Evolutionary conservation across 1,284 basidiomycete species (phyloP).

Genomic region (Flammula alnicola): DNA sequence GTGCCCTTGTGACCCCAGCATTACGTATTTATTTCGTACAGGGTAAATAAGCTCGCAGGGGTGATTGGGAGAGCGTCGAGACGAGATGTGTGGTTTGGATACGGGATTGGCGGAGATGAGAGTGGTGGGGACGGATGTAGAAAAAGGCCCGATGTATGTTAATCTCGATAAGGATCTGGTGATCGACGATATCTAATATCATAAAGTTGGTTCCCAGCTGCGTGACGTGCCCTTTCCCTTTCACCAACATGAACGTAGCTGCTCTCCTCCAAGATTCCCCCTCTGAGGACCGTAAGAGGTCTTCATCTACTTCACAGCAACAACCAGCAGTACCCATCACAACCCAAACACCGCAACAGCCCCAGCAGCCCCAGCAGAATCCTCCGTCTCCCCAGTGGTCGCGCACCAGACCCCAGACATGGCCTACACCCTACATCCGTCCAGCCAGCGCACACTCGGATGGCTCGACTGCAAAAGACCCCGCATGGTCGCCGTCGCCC

Average conservation of each 20-base stretch:
- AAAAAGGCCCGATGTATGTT: constrained; percentile 7
- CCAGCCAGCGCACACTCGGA: constrained; percentile 12
- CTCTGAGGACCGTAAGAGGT: constrained; percentile 45
- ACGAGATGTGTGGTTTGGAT: no score
- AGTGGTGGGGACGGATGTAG: no score
- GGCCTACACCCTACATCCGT: constrained; percentile 11
- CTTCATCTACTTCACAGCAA: neutral
- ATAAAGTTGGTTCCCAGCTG: constrained; percentile 8
- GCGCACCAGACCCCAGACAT: constrained; percentile 2
- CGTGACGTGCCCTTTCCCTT: constrained; percentile 4
- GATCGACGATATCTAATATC: constrained; percentile 13
- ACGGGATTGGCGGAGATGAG: no score
- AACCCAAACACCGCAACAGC: constrained; percentile 1
- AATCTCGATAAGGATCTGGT: constrained; percentile 14
- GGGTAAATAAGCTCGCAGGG: no score
- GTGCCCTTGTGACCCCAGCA: no score
- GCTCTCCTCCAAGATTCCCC: constrained; percentile 73
- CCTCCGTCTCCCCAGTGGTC: constrained; percentile 6
- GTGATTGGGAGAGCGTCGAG: no score
- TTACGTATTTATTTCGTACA: no score
- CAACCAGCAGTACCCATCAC: constrained; percentile 7
- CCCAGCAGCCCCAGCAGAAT: neutral
- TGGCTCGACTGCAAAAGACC: constrained; percentile 3
- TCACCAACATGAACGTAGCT: constrained; percentile 67
- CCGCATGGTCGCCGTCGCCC: constrained; percentile 6